These are phyloP conservation scores for Microbotryum saponariae DNA, from an alignment of 1,284 basidiomycete genomes.

Conservation along the genomic window DNA sequence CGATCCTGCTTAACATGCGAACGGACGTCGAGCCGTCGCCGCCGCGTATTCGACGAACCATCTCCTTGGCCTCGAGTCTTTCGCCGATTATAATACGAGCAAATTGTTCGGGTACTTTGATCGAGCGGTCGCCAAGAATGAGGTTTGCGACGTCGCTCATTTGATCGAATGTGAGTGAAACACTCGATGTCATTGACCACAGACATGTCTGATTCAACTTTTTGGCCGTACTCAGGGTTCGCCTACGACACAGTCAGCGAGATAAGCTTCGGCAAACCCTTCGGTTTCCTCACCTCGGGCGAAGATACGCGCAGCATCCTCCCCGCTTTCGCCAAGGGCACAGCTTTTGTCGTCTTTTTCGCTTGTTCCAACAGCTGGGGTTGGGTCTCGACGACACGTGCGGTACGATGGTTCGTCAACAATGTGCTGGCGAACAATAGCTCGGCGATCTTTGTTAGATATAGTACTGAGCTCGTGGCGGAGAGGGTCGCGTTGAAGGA, in stretches of 20 bases:
- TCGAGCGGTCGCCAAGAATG: slow-evolving; percentile 11
- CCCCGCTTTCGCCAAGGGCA: slow-evolving; percentile 4
- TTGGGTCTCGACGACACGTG: slow-evolving; percentile 5
- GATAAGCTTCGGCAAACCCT: slow-evolving; percentile 18
- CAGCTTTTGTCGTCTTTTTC: slow-evolving; percentile 1
- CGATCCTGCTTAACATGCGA: slow-evolving; percentile 33
- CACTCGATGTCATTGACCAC: too few relatives aligned
- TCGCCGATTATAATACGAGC: slow-evolving; percentile 31
- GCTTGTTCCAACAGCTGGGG: slow-evolving; percentile 1
- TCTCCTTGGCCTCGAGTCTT: slow-evolving; percentile 35
- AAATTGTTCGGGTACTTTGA: slow-evolving; percentile 29
- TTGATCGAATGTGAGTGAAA: slow-evolving; percentile 28
- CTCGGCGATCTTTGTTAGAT: slow-evolving; percentile 2
- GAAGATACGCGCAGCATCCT: slow-evolving; percentile 1
- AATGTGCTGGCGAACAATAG: slow-evolving; percentile 1
- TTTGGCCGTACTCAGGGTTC: slow-evolving; percentile 8
- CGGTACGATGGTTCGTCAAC: not conserved
- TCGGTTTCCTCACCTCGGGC: slow-evolving; percentile 7
- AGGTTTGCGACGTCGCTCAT: slow-evolving; percentile 28
- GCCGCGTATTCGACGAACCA: slow-evolving; percentile 35
- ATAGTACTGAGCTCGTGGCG: not conserved
- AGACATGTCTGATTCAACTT: not conserved
- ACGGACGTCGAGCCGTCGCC: slow-evolving; percentile 31
- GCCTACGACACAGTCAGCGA: slow-evolving; percentile 37
- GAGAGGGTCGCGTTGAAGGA: slow-evolving; percentile 4